Evolutionary conservation across 1,284 basidiomycete species (phyloP).

Genomic region (Pseudozyma sp.): DNA sequence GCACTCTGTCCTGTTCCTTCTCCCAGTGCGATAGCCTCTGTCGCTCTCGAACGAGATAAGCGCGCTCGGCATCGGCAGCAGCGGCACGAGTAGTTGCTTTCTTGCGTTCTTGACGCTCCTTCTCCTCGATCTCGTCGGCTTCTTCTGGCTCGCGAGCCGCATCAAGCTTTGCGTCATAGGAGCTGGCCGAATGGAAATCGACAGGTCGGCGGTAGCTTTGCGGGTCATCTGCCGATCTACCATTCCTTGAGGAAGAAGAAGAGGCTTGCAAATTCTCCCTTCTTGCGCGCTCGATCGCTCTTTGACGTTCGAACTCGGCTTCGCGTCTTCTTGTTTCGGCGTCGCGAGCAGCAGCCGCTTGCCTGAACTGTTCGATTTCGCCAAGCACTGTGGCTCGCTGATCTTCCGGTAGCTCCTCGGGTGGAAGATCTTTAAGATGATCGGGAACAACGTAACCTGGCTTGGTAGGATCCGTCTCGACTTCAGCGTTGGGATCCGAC

Average conservation of each 20-base stretch:
- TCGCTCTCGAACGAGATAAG: constrained; percentile 44
- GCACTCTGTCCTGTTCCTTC: constrained; percentile 38
- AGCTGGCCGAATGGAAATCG: constrained; percentile 43
- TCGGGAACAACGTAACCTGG: constrained; percentile 80
- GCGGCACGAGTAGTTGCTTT: constrained; percentile 41
- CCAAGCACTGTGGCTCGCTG: constrained; percentile 91
- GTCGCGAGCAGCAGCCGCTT: constrained; percentile 62
- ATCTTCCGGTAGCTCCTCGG: constrained; percentile 93
- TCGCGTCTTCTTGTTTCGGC: constrained; percentile 60
- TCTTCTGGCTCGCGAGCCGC: constrained; percentile 51
- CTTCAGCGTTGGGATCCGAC: constrained; percentile 73
- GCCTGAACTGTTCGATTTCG: constrained; percentile 84
- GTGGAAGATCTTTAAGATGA: constrained; percentile 92
- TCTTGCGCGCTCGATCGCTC: constrained; percentile 37
- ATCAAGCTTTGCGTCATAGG: constrained; percentile 21
- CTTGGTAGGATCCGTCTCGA: constrained; percentile 70
- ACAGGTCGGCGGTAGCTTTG: constrained; percentile 53
- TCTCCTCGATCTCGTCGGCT: constrained; percentile 43
- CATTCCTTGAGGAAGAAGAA: constrained; percentile 19
- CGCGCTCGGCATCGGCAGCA: constrained; percentile 48
- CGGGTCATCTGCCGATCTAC: constrained; percentile 25
- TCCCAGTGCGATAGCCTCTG: constrained; percentile 59
- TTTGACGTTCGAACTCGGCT: constrained; percentile 60
- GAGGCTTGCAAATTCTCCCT: constrained; percentile 34
- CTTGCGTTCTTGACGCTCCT: constrained; percentile 34